A percentile compares a stretch with the other conserved stretches of the same genome.
Conservation (phyloP, 208 protist genomes). For the Leishmania braziliensis region DNA sequence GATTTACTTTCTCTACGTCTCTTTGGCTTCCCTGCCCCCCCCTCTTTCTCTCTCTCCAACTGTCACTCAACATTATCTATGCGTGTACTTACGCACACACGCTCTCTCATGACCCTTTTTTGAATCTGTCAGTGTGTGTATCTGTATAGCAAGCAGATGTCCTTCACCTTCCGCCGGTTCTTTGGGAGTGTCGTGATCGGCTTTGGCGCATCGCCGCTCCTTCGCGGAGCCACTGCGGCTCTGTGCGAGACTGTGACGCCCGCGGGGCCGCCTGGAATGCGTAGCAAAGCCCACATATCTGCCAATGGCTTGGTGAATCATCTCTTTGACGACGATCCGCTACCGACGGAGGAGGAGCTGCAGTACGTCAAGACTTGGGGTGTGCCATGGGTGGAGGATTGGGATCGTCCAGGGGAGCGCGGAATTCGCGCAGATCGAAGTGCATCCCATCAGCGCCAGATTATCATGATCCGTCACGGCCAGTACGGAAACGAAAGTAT, state of each 20-base stretch:
- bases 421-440: conserved; percentile 17
- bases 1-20: background rate
- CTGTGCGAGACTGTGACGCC: conserved; percentile 33
- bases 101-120: background rate
- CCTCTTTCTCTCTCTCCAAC: background rate
- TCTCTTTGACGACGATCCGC: conserved; percentile 19
- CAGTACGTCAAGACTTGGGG: conserved; percentile 66
- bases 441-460: conserved; percentile 41
- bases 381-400: conserved; percentile 65
- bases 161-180: conserved; percentile 33
- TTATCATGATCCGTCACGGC: conserved; percentile 85
- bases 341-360: conserved; percentile 38
- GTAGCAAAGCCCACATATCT: conserved; percentile 23
- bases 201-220: conserved; percentile 31
- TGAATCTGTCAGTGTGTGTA: background rate
- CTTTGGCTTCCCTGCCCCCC: background rate
- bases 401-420: conserved; percentile 49
- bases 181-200: conserved; percentile 25
- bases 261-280: background rate
- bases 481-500: conserved; percentile 68
- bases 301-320: conserved; percentile 38
- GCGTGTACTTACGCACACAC: background rate
- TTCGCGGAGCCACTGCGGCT: conserved; percentile 27
- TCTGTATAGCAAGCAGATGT: conserved; percentile 5
- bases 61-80: background rate